Conservation (phyloP, 1,139 yeast genomes). For the Pneumocystis carinii region DNA sequence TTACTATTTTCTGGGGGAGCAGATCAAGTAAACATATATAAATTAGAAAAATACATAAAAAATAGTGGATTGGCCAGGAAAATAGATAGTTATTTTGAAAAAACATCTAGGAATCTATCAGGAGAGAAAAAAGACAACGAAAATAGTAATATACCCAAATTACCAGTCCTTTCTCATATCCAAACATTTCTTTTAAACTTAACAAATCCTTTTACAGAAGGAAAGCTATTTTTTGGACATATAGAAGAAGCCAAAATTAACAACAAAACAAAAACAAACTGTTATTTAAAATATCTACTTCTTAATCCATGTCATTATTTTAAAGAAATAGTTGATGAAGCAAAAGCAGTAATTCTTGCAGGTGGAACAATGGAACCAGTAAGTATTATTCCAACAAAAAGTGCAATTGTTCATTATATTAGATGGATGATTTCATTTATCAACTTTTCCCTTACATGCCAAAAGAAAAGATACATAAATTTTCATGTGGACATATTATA, state of each 20-base stretch:
- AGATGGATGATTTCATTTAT: slow-evolving; percentile 45
- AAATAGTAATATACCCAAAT: neutral
- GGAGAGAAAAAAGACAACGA: slow-evolving; percentile 10
- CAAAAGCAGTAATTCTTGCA: slow-evolving; percentile 62
- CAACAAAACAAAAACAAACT: slow-evolving; percentile 14
- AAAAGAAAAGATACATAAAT: slow-evolving; percentile 32
- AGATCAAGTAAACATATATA: slow-evolving; percentile 57
- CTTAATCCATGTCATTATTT: slow-evolving; percentile 69
- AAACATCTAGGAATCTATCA: slow-evolving; percentile 17
- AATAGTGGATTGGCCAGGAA: slow-evolving; percentile 71
- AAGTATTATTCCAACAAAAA: slow-evolving; percentile 1
- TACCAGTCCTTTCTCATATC: slow-evolving; percentile 52
- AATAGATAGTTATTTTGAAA: slow-evolving; percentile 52
- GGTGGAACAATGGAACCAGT: slow-evolving; percentile 96
- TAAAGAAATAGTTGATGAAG: slow-evolving; percentile 46
- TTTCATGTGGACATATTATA: slow-evolving; percentile 74
- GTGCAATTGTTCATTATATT: neutral
- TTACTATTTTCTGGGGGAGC: slow-evolving; percentile 30
- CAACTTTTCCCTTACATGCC: slow-evolving; percentile 50
- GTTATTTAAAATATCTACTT: slow-evolving; percentile 49
- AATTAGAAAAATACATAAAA: slow-evolving; percentile 47
- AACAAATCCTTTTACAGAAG: slow-evolving; percentile 66
- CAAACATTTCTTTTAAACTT: slow-evolving; percentile 50
- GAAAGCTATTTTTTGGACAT: slow-evolving; percentile 50
- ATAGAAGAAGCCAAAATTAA: neutral